A percentile compares a stretch with the other conserved stretches of the same genome.
These are phyloP conservation scores for Phylloporus rhodoxanthus DNA, from an alignment of 768 basidiomycete species.

Conservation along the genomic window DNA sequence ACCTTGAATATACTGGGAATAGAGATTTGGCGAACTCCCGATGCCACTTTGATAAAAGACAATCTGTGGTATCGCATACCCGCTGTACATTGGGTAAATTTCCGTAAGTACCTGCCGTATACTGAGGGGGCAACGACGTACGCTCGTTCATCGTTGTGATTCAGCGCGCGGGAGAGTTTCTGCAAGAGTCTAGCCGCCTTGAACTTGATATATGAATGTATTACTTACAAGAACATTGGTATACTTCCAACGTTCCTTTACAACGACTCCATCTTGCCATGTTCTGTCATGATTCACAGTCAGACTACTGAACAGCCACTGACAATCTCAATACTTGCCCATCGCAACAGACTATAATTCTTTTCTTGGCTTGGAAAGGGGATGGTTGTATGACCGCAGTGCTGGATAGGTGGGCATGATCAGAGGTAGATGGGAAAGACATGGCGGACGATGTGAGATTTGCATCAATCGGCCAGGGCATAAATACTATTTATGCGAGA, in stretches of 20 bases:
- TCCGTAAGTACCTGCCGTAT: background rate
- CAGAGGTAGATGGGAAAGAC: constrained; percentile 4
- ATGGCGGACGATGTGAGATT: constrained; percentile 7
- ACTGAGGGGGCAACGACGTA: constrained; percentile 8
- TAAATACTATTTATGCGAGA: constrained; percentile 29
- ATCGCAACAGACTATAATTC: constrained; percentile 71
- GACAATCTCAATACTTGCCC: constrained; percentile 41
- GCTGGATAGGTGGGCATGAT: constrained; percentile 1
- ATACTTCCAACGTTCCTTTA: constrained; percentile 40
- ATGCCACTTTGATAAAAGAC: constrained; percentile 64
- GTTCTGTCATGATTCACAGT: constrained; percentile 39
- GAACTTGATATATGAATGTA: background rate
- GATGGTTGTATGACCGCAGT: background rate
- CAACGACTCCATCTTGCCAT: constrained; percentile 61
- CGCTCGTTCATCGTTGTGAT: constrained; percentile 43
- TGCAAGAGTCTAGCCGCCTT: constrained; percentile 15
- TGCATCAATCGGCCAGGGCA: background rate
- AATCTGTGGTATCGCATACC: constrained; percentile 48
- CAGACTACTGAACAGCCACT: background rate
- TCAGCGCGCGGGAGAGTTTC: constrained; percentile 51
- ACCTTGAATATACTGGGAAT: constrained; percentile 60
- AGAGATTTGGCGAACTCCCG: constrained; percentile 50
- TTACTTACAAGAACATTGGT: constrained; percentile 51
- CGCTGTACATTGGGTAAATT: constrained; percentile 17
- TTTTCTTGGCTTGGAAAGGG: constrained; percentile 36